Conservation (phyloP, 768 basidiomycete genomes). For the Termitomyces eurrhizus region DNA sequence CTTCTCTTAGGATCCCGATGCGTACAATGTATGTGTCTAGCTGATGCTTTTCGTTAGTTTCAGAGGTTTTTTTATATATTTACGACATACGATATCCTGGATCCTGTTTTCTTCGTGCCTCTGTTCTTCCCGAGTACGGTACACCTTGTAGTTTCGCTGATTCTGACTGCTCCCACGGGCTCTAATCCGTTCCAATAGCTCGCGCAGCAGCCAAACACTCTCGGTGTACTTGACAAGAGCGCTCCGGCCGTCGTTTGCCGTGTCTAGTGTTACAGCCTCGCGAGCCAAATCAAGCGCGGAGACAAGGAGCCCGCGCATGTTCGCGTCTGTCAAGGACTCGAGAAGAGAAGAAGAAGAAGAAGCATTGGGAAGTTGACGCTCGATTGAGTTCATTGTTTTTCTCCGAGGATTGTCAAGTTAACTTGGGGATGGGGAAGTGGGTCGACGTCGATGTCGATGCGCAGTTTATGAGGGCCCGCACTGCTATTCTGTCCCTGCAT, state of each 20-base stretch:
- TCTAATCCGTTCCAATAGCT: constrained; percentile 8
- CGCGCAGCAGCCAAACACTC: constrained; percentile 12
- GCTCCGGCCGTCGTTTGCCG: background rate
- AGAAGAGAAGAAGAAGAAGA: background rate
- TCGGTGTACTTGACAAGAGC: constrained; percentile 10
- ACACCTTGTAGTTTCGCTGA: background rate
- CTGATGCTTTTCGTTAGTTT: constrained; percentile 1
- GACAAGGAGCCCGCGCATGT: constrained; percentile 2
- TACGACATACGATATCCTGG: constrained; percentile 10
- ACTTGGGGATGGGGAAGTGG: too few relatives aligned
- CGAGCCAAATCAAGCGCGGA: constrained; percentile 10
- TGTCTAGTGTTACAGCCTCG: constrained; percentile 11
- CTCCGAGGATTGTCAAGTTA: too few relatives aligned
- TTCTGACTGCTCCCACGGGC: background rate
- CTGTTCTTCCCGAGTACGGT: background rate
- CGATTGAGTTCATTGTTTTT: background rate
- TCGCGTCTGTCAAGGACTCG: background rate
- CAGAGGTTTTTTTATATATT: background rate
- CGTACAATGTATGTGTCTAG: constrained; percentile 12
- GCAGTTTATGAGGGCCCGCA: background rate
- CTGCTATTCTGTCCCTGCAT: background rate
- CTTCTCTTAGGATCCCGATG: constrained; percentile 6
- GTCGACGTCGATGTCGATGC: background rate
- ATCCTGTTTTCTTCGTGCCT: constrained; percentile 7
- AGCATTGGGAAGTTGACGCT: background rate